A percentile compares a stretch with the other conserved stretches of the same genome.
phyloP scores from a whole-genome alignment of 371 early-diverging fungal species.

The Apophysomyces sp. region DNA sequence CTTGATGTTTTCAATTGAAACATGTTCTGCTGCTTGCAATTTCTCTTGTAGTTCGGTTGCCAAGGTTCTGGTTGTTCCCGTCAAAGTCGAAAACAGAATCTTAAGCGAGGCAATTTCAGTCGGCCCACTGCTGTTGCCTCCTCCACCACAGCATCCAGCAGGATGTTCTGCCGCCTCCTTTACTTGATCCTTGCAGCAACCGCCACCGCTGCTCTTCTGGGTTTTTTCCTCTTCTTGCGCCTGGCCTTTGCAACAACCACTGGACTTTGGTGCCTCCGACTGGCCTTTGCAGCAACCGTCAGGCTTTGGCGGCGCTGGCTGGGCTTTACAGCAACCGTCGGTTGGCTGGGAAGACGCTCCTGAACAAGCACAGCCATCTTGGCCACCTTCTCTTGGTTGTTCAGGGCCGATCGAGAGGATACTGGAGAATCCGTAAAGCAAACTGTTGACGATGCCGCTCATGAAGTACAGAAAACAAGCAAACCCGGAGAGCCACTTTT shows the following conservation, averaged over 20 bases:
- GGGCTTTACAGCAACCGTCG: conserved; percentile 31
- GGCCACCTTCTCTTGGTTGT: conserved; percentile 14
- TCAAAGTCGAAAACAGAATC: conserved; percentile 49
- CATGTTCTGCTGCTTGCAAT: conserved; percentile 17
- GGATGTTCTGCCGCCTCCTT: not conserved
- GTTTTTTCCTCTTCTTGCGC: not conserved
- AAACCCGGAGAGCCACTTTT: not conserved
- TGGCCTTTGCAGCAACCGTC: not conserved
- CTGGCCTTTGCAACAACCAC: not conserved
- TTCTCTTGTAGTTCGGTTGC: conserved; percentile 33
- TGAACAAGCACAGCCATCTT: conserved; percentile 18
- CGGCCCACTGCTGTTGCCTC: conserved; percentile 4
- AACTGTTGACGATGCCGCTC: conserved; percentile 42
- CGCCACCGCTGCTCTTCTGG: too few relatives aligned
- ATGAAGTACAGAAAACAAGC: conserved; percentile 12
- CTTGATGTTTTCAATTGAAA: conserved; percentile 28
- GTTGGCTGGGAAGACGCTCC: conserved; percentile 11
- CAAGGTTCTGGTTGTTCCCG: conserved; percentile 50
- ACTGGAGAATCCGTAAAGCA: conserved; percentile 42
- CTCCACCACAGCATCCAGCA: conserved; percentile 14
- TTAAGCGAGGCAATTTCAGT: conserved; percentile 41
- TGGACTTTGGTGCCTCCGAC: not conserved
- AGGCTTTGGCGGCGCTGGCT: not conserved
- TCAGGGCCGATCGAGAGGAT: conserved; percentile 46
- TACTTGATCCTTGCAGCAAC: too few relatives aligned